Percentiles rank a stretch among this genome's conserved stretches.
Evolutionary conservation across 306 rosid species (phyloP).

Genomic region (Pterocarpus macrocarpus): DNA sequence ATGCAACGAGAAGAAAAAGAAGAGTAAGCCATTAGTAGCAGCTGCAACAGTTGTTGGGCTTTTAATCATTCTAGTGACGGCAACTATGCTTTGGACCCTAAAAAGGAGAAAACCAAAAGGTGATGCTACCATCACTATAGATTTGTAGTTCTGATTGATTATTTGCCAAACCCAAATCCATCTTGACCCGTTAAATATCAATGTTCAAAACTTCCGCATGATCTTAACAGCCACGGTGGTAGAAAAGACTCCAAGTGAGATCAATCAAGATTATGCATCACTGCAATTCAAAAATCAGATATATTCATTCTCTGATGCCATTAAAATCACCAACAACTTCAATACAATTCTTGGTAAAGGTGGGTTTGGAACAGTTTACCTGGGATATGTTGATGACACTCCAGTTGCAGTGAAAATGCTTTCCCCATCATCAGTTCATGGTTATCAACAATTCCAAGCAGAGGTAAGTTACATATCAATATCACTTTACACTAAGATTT

Average conservation of each 20-base stretch:
- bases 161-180: neutral
- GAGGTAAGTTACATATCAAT: conserved; percentile 47
- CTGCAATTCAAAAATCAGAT: conserved; percentile 20
- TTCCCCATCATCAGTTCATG: conserved; percentile 52
- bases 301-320: conserved; percentile 50
- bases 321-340: conserved; percentile 57
- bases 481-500: neutral
- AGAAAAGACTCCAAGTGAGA: neutral
- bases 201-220: neutral
- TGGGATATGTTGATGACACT: conserved; percentile 48
- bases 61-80: conserved; percentile 34
- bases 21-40: conserved; percentile 47
- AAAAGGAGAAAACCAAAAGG: conserved; percentile 43
- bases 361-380: conserved; percentile 61
- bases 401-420: conserved; percentile 70
- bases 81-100: conserved; percentile 19
- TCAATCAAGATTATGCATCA: neutral
- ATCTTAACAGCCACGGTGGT: neutral
- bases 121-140: neutral
- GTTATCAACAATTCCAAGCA: conserved; percentile 60
- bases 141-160: neutral
- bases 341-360: conserved; percentile 53
- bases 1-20: conserved; percentile 40
- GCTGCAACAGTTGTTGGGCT: conserved; percentile 57
- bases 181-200: neutral